Evolutionary conservation across 208 protist genomes (phyloP).

Genomic region (Phytomonas francai): DNA sequence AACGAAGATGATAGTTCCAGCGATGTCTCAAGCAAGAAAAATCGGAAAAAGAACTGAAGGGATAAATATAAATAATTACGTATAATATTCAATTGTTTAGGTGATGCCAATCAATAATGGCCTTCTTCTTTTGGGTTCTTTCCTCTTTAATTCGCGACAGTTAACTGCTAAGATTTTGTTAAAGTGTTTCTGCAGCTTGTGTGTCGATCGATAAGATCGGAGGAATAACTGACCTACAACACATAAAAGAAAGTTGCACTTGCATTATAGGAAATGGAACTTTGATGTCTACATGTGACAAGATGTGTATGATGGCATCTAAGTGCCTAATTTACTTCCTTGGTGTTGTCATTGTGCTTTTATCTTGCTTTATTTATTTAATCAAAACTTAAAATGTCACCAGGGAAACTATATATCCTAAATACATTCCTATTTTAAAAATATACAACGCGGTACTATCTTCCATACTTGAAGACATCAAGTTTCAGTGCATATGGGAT

Average conservation of each 20-base stretch:
- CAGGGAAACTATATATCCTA: not conserved
- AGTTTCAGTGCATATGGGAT: not conserved
- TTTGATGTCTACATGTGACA: not conserved
- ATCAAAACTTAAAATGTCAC: not conserved
- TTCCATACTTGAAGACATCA: not conserved
- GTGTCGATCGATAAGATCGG: not conserved
- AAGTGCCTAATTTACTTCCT: not conserved
- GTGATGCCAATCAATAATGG: not conserved
- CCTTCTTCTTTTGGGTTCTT: not conserved
- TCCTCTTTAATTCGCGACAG: not conserved
- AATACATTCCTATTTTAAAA: not conserved
- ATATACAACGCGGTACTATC: not conserved
- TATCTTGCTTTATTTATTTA: not conserved
- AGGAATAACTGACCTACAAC: not conserved
- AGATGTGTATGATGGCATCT: not conserved
- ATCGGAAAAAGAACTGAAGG: not conserved
- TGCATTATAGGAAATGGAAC: not conserved
- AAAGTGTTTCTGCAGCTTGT: not conserved
- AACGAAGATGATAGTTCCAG: not conserved
- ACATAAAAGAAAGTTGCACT: not conserved
- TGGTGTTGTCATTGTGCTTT: not conserved
- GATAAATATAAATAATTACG: constrained; percentile 8
- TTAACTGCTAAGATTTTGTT: not conserved
- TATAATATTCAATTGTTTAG: constrained; percentile 1
- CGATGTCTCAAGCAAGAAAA: constrained; percentile 1